Percentiles rank a stretch among this genome's conserved stretches.
Evolutionary conservation across 2,329 filamentous ascomycete species (phyloP).

Genomic region (Venturia aucupariae): DNA sequence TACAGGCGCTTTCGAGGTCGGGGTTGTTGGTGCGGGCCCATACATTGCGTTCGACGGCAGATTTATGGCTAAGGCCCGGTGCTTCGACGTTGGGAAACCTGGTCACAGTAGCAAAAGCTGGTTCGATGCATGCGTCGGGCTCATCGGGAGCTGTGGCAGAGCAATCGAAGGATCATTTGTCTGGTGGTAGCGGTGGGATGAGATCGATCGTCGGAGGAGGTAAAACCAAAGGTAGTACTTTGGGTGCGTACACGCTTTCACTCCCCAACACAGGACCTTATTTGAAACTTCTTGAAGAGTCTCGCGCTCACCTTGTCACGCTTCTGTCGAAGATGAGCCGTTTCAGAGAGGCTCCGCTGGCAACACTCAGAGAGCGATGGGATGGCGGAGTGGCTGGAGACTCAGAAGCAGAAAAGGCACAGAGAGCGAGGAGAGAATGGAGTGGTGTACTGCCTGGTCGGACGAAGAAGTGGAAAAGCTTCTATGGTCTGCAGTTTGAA

Average conservation of each 20-base stretch:
- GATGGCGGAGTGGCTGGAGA: conserved; percentile 52
- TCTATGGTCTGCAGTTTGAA: conserved; percentile 59
- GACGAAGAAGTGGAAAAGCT: conserved; percentile 62
- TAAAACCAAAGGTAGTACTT: not conserved
- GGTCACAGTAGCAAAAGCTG: conserved; percentile 52
- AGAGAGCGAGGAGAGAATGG: conserved; percentile 40
- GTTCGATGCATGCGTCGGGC: conserved; percentile 56
- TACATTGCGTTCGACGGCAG: conserved; percentile 28
- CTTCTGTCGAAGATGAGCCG: conserved; percentile 46
- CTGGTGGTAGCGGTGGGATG: conserved; percentile 49
- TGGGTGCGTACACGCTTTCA: conserved; percentile 43
- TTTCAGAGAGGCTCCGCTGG: conserved; percentile 56
- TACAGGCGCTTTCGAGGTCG: conserved; percentile 50
- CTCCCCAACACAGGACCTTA: conserved; percentile 59
- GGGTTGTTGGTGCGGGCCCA: conserved; percentile 55
- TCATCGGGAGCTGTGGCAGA: conserved; percentile 62
- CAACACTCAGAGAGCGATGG: conserved; percentile 57
- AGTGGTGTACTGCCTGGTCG: conserved; percentile 28
- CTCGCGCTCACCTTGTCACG: conserved; percentile 51
- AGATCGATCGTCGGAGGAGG: conserved; percentile 23
- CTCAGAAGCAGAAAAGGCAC: conserved; percentile 36
- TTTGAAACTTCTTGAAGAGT: conserved; percentile 54
- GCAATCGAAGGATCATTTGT: conserved; percentile 52
- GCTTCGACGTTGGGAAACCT: conserved; percentile 39
- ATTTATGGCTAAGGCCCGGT: conserved; percentile 34